Percentiles rank a stretch among this genome's conserved stretches.
phyloP scores from a whole-genome alignment of 2,329 filamentous ascomycete genomes.

The Leptographium galeiforme region DNA sequence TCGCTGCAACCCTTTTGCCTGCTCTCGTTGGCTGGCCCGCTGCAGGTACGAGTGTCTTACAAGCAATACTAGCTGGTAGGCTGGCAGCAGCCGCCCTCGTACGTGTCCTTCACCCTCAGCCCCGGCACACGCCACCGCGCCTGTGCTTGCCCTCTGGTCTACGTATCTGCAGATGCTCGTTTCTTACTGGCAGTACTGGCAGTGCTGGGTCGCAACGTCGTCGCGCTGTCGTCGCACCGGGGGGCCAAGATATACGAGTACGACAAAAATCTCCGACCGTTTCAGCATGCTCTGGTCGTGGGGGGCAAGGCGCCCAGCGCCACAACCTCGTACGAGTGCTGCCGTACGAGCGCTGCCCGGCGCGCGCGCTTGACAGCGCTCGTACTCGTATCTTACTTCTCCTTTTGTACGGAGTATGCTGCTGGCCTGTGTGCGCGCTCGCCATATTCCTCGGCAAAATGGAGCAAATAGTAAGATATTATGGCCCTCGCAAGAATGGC shows the following conservation, averaged over 20 bases:
- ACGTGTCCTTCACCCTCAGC: no score
- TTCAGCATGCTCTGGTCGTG: neutral
- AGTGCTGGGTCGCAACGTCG: no score
- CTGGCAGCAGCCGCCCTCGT: no score
- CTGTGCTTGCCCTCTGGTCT: neutral
- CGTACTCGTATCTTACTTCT: neutral
- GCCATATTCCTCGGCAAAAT: conserved; percentile 3
- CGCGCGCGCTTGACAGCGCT: neutral
- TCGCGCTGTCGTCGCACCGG: neutral
- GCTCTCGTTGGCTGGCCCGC: neutral
- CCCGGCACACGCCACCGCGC: no score
- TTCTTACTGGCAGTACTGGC: neutral
- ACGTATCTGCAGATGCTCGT: neutral
- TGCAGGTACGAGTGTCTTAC: neutral
- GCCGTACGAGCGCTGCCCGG: neutral
- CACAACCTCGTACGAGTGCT: neutral
- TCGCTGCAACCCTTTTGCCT: neutral
- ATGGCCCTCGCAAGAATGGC: neutral
- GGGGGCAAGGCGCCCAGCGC: neutral
- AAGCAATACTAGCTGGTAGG: neutral
- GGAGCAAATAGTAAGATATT: neutral
- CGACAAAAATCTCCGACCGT: neutral
- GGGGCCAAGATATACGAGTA: neutral
- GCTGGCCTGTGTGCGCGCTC: neutral
- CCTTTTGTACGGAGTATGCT: neutral